Base-by-base conservation (phyloP, 371 early-diverging fungal genomes). In the Apophysomyces sp. region DNA sequence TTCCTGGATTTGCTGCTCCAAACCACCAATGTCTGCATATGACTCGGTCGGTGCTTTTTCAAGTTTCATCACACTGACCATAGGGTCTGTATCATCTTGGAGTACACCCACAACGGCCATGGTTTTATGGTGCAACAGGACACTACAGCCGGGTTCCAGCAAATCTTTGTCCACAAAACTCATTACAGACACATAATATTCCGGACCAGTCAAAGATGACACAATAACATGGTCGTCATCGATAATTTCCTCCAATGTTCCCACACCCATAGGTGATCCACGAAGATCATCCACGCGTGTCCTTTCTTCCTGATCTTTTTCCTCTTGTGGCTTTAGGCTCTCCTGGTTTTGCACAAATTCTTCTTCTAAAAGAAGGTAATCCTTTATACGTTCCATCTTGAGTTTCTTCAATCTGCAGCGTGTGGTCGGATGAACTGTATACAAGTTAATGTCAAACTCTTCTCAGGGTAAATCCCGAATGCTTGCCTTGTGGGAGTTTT, bases 151-250 rank as follows among this genome's bases (percentile, higher is more conserved):
- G 28, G 99, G 99, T 78, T 99, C 99, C 54, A 99, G 82, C 36
- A 96, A 76, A 78, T 99, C 99, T 81, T 98, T 98, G 79, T 99
- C 99, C 1, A 99, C 99, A 79, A 99, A 99, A 27, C 96, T 95
- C 80, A 99, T 89, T 60, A 99, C 96, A 66, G 89, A 90, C 24
- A 99, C 99, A 68, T 99, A 99, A 81, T 95, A 98, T 70, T 99
- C 99, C 2, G 98, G 98, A 16, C 99, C 99, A 24, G 94, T 87
- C 28, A 94, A 85, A 11, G 96, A 90, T 39, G 97, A 95, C 8
- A 99, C 96, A 73, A 99, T 99, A 37, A 99, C 99, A 74, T 99
- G 99, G 76, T 99, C 94, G 69, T 99, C 99, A 74, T 99, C 99
- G 75, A 99, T 96, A 66, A 99, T 99, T 77, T 99, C 99, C 78